Evolutionary conservation across 352 stramenopile species (phyloP).

Genomic region (Globisporangium sylvaticum): DNA sequence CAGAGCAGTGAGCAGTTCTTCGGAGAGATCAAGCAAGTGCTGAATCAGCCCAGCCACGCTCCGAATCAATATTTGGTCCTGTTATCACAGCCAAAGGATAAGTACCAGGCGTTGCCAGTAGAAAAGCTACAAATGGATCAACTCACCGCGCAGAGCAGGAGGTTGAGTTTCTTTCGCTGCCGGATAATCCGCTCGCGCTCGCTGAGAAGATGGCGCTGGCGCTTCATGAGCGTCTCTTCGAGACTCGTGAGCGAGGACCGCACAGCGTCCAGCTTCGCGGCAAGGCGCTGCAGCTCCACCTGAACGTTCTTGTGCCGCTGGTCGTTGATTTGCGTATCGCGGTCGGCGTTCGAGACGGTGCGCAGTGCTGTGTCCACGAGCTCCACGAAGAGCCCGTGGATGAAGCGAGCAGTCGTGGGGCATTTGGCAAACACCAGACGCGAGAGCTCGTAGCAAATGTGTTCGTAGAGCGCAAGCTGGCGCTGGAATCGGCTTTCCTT

Average conservation of each 20-base stretch:
- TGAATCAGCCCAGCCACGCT: conserved; percentile 27
- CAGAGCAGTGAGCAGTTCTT: conserved; percentile 21
- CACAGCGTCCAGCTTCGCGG: conserved; percentile 19
- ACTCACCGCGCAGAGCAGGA: conserved; percentile 34
- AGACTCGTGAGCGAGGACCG: conserved; percentile 24
- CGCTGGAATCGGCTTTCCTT: conserved; percentile 17
- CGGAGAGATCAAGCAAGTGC: conserved; percentile 26
- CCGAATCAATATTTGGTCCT: conserved; percentile 43
- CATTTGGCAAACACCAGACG: conserved; percentile 56
- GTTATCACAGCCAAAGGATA: neutral
- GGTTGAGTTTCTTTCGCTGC: conserved; percentile 47
- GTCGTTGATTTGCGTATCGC: conserved; percentile 29
- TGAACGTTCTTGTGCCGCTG: conserved; percentile 45
- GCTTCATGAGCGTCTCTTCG: conserved; percentile 30
- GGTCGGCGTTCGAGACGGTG: conserved; percentile 28
- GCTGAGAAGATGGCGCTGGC: conserved; percentile 32
- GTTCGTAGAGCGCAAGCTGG: conserved; percentile 27
- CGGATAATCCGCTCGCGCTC: conserved; percentile 45
- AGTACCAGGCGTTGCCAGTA: neutral
- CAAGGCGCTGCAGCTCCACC: conserved; percentile 29
- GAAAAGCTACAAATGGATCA: too few species aligned
- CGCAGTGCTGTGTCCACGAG: conserved; percentile 24
- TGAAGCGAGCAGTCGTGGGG: conserved; percentile 45
- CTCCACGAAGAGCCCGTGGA: conserved; percentile 44
- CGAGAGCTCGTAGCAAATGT: conserved; percentile 39